These are phyloP conservation scores for Castanopsis chinensis DNA, from an alignment of 306 rosid species.

Conservation along the genomic window DNA sequence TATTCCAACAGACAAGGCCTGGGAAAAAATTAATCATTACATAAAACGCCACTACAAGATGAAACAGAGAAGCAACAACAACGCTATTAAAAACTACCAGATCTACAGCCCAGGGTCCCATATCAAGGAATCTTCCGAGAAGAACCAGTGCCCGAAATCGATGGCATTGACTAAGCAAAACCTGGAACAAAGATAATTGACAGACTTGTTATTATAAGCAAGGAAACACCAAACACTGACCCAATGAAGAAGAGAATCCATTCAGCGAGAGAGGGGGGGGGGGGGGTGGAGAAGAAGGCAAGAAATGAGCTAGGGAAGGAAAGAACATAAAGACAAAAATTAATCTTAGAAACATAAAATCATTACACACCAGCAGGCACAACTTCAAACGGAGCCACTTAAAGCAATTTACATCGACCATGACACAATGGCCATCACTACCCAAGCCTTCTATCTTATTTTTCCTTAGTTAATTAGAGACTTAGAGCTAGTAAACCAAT, in stretches of 20 bases:
- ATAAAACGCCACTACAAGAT: constrained; percentile 6
- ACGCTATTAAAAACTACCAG: constrained; percentile 50
- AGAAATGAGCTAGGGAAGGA: background rate
- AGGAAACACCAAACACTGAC: constrained; percentile 10
- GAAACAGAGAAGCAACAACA: background rate
- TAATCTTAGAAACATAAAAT: background rate
- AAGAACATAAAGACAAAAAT: background rate
- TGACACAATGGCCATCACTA: background rate
- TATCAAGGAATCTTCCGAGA: constrained; percentile 96
- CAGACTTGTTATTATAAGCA: constrained; percentile 22
- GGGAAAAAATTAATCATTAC: constrained; percentile 14
- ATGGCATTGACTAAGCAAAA: constrained; percentile 92
- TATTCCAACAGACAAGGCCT: constrained; percentile 98
- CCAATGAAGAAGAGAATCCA: constrained; percentile 2
- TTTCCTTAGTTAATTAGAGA: background rate
- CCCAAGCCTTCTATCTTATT: background rate
- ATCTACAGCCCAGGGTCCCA: constrained; percentile 99
- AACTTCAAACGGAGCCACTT: background rate
- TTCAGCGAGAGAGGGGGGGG: background rate
- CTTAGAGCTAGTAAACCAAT: background rate
- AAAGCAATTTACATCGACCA: background rate
- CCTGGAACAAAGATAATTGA: constrained; percentile 50
- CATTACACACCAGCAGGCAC: background rate
- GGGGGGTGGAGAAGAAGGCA: background rate
- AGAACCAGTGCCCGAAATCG: constrained; percentile 89